Base-by-base conservation (phyloP, 2,329 filamentous ascomycete genomes). In the Fusarium torreyae region DNA sequence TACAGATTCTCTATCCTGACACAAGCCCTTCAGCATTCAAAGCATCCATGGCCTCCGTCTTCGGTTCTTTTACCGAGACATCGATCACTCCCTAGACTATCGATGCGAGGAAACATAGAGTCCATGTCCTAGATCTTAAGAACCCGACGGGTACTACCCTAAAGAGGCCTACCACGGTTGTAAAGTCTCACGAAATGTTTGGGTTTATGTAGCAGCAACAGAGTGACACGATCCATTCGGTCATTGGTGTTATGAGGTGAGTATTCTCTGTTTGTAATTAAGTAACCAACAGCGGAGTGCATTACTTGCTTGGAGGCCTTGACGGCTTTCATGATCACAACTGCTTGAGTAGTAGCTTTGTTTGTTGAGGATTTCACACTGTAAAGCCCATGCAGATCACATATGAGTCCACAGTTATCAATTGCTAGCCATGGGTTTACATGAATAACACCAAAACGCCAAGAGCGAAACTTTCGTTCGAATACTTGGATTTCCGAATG, bases 21-120 rank as follows among this genome's bases (percentile, higher is more conserved):
- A 39, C 42, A 40, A 33, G 48, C 31, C 36, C 24, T 48, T 38
- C 26, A 45, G 18, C 20, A 40, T 43, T 45, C 31, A 24, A 50
- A 40, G 22, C n/a, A 20, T n/a, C n/a, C 26, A 14, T 49, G 28
- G 28, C 43, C 46, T 36, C 43, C 26, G 22, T 60, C 33, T 22
- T 69, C 66, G 48, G 48, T 48, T 69, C 40, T 28, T 61, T 22
- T 62, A 51, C 66, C 56, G 66, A 69, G 66, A 63, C 56, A 67
- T 44, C 28, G 36, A 17, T 36, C 40, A 33, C 31, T 66, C 20
- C 18, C 51, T 66, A 15, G 17, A 51, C 38, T 48, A 38, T 54
- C 33, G 38, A 61, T 28, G 14, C 42, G 24, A 66, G 31, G 38
- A 54, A 44, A 44, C 44, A 34, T 40, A 39, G 26, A 49, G 66